These are phyloP conservation scores for Mycena belliarum DNA, from an alignment of 768 basidiomycete genomes.

Conservation along the genomic window DNA sequence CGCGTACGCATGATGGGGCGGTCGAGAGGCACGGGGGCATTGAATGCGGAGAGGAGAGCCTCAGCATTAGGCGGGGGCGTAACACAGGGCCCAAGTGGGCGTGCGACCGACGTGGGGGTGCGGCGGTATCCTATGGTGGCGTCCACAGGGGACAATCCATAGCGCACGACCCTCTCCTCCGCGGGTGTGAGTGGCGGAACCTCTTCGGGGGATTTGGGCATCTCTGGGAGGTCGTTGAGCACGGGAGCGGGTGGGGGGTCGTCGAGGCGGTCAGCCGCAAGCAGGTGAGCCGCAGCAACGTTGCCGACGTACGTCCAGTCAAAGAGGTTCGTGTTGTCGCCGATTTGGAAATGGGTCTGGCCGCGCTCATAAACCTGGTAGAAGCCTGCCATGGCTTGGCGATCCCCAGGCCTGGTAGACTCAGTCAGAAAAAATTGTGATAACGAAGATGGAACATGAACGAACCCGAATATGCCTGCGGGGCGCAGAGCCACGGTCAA, in stretches of 20 bases:
- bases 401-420: constrained; percentile 77
- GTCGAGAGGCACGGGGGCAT: constrained; percentile 40
- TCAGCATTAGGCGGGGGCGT: constrained; percentile 59
- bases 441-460: background rate
- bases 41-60: constrained; percentile 57
- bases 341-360: constrained; percentile 92
- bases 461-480: constrained; percentile 94
- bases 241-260: constrained; percentile 48
- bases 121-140: constrained; percentile 64
- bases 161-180: constrained; percentile 44
- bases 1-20: constrained; percentile 71
- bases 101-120: constrained; percentile 77
- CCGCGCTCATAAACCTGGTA: constrained; percentile 75
- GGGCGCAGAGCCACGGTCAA: constrained; percentile 90
- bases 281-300: constrained; percentile 89
- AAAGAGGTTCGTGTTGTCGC: constrained; percentile 89
- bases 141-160: constrained; percentile 61
- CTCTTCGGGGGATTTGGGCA: constrained; percentile 37
- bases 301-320: constrained; percentile 98
- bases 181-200: constrained; percentile 41
- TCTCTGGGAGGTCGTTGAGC: constrained; percentile 35
- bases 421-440: background rate
- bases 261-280: constrained; percentile 87
- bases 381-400: constrained; percentile 81
- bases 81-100: constrained; percentile 82